Conservation (phyloP, 768 basidiomycete species). For the Rossbeevera mucosa region DNA sequence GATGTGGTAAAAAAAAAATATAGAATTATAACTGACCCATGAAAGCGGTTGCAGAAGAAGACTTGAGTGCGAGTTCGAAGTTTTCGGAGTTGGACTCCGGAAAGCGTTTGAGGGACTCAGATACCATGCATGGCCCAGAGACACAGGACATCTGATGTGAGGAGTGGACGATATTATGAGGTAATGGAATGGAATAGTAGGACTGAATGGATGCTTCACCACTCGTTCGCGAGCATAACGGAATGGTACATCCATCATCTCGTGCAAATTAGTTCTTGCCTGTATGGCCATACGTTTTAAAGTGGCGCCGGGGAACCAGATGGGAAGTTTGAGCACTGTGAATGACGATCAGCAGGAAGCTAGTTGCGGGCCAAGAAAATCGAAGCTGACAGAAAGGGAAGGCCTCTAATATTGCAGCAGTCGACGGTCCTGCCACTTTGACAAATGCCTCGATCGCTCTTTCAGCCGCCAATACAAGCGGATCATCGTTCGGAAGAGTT, state of each 20-base stretch:
- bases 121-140: constrained; percentile 28
- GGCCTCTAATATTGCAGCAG: constrained; percentile 26
- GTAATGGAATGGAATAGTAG: neutral
- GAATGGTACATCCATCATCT: constrained; percentile 30
- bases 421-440: constrained; percentile 23
- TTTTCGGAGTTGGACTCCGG: constrained; percentile 11
- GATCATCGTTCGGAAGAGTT: constrained; percentile 25
- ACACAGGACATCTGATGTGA: constrained; percentile 14
- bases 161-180: constrained; percentile 1
- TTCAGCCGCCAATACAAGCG: constrained; percentile 28
- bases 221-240: constrained; percentile 25
- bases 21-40: constrained; percentile 21
- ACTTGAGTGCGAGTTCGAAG: constrained; percentile 28
- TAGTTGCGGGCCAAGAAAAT: constrained; percentile 1
- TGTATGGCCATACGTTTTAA: constrained; percentile 27
- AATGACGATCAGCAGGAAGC: constrained; percentile 12
- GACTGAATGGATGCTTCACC: constrained; percentile 9
- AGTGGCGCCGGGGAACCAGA: constrained; percentile 36
- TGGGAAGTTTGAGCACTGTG: constrained; percentile 27
- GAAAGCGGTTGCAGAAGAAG: constrained; percentile 31
- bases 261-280: constrained; percentile 26
- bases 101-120: constrained; percentile 26
- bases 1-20: neutral
- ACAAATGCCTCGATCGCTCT: constrained; percentile 26
- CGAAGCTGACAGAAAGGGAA: constrained; percentile 30